Percentiles rank a stretch among this genome's conserved stretches.
phyloP scores from a whole-genome alignment of 495 filamentous ascomycete species.

The Durotheca rogersii region DNA sequence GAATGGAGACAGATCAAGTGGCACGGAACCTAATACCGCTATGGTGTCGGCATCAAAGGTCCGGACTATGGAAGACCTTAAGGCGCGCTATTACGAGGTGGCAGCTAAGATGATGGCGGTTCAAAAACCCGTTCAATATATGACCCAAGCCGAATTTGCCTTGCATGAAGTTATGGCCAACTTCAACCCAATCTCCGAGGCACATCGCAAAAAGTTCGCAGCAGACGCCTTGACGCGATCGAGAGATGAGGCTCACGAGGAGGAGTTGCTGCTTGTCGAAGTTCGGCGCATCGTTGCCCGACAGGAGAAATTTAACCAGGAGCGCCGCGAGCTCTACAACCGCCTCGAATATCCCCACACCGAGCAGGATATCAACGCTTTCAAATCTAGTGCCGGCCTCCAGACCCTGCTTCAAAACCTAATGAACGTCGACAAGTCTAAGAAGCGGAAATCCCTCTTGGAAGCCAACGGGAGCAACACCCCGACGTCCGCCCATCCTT shows the following conservation, averaged over 20 bases:
- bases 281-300: constrained; percentile 83
- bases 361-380: constrained; percentile 65
- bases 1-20: constrained; percentile 29
- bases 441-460: constrained; percentile 68
- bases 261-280: constrained; percentile 83
- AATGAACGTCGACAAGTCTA: constrained; percentile 75
- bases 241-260: constrained; percentile 85
- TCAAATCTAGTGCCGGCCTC: constrained; percentile 77
- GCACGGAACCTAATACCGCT: constrained; percentile 43
- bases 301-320: constrained; percentile 77
- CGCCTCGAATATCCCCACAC: constrained; percentile 78
- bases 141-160: constrained; percentile 79
- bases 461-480: constrained; percentile 60
- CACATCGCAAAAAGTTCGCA: constrained; percentile 78
- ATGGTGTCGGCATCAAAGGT: constrained; percentile 47
- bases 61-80: constrained; percentile 85
- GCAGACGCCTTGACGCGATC: constrained; percentile 73
- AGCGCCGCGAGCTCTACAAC: constrained; percentile 86
- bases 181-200: constrained; percentile 77
- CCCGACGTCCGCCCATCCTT: constrained; percentile 35
- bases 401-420: constrained; percentile 78
- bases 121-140: constrained; percentile 76
- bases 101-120: constrained; percentile 82
- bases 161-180: constrained; percentile 80
- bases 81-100: constrained; percentile 84